These are phyloP conservation scores for Chlorella variabilis DNA, from an alignment of 163 green algal species.

Conservation along the genomic window DNA sequence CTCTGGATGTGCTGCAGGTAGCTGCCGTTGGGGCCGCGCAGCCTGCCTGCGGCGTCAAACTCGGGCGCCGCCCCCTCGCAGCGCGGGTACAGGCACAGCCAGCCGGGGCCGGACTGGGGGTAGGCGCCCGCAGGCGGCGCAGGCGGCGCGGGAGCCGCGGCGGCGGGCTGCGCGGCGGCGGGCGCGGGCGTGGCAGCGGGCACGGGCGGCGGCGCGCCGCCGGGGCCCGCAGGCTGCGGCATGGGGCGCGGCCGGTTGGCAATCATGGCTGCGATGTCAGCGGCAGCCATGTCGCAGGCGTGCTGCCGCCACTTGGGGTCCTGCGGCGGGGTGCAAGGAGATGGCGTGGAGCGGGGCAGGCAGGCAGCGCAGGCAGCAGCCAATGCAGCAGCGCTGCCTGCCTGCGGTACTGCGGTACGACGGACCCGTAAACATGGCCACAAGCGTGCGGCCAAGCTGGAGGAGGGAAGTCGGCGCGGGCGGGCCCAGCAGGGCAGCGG, in stretches of 20 bases:
- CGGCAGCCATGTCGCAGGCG: slow-evolving; percentile 41
- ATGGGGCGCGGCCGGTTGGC: slow-evolving; percentile 1
- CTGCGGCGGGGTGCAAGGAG: too few species aligned
- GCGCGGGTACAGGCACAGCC: slow-evolving; percentile 45
- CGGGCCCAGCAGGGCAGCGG: too few species aligned
- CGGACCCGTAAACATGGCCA: too few species aligned
- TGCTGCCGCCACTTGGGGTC: slow-evolving; percentile 38
- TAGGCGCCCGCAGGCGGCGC: slow-evolving; percentile 1
- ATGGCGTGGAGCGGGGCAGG: too few species aligned
- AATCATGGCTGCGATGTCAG: slow-evolving; percentile 49
- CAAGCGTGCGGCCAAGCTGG: too few species aligned
- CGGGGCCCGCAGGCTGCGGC: not conserved
- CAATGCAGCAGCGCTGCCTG: too few species aligned
- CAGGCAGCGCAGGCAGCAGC: too few species aligned
- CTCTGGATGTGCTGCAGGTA: slow-evolving; percentile 56
- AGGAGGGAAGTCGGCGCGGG: too few species aligned
- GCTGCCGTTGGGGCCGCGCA: slow-evolving; percentile 42
- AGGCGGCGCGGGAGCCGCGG: not conserved
- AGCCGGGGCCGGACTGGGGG: slow-evolving; percentile 16
- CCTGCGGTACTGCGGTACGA: too few species aligned
- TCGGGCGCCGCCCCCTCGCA: slow-evolving; percentile 28
- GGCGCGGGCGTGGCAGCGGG: too few species aligned
- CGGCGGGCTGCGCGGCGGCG: not conserved
- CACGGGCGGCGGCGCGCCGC: too few species aligned
- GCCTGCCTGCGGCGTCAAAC: slow-evolving; percentile 39